phyloP scores from a whole-genome alignment of 2,329 filamentous ascomycete species.

The Fonsecaea multimorphosa region DNA sequence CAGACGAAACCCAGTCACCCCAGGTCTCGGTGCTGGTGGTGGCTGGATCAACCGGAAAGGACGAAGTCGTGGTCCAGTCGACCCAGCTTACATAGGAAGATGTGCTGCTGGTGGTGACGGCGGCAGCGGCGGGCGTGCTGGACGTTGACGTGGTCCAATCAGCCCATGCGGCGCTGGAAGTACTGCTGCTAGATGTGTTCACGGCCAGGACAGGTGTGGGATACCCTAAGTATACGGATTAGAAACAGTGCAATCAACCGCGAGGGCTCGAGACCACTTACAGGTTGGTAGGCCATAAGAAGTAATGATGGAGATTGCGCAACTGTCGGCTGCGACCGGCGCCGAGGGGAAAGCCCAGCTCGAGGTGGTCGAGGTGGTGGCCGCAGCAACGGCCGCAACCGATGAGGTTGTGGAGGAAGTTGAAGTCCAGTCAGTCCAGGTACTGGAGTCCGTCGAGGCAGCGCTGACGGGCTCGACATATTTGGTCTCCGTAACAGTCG shows the following conservation, averaged over 20 bases:
- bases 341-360: not conserved
- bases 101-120: constrained; percentile 41
- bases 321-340: constrained; percentile 21
- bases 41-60: constrained; percentile 53
- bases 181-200: constrained; percentile 23
- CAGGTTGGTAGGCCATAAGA: constrained; percentile 39
- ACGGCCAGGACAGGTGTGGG: constrained; percentile 29
- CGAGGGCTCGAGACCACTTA: constrained; percentile 26
- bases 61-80: constrained; percentile 71
- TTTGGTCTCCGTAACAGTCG: constrained; percentile 70
- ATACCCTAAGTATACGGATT: constrained; percentile 28
- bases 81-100: constrained; percentile 58
- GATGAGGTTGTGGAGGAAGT: constrained; percentile 34
- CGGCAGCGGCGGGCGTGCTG: constrained; percentile 40
- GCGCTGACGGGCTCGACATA: constrained; percentile 75
- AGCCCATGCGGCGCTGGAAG: constrained; percentile 40
- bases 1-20: constrained; percentile 25
- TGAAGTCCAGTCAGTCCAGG: constrained; percentile 39
- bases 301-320: constrained; percentile 32
- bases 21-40: constrained; percentile 52
- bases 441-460: constrained; percentile 46
- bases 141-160: constrained; percentile 33
- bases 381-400: constrained; percentile 12
- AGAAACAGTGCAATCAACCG: not conserved
- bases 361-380: not conserved